A percentile compares a stretch with the other conserved stretches of the same genome.
These are phyloP conservation scores for Pichia kudriavzevii DNA, from an alignment of 1,139 yeast genomes.

Conservation along the genomic window DNA sequence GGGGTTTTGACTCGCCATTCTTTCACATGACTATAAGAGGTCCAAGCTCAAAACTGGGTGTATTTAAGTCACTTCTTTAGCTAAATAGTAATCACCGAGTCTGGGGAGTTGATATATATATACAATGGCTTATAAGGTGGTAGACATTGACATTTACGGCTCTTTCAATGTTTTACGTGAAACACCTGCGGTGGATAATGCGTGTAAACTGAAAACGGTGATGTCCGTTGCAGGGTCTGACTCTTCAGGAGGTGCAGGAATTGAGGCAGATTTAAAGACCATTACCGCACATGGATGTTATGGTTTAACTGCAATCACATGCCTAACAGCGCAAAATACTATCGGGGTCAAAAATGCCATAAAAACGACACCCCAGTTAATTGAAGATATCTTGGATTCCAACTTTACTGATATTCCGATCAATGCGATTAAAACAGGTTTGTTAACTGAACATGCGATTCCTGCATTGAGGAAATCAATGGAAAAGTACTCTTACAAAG, in stretches of 20 bases:
- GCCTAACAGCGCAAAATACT: constrained; percentile 80
- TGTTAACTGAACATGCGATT: constrained; percentile 44
- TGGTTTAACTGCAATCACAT: constrained; percentile 75
- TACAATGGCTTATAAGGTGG: no score
- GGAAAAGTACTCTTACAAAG: constrained; percentile 28
- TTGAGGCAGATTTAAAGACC: constrained; percentile 87
- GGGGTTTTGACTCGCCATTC: no score
- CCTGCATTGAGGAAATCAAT: constrained; percentile 42
- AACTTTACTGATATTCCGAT: constrained; percentile 36
- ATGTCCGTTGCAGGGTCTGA: constrained; percentile 79
- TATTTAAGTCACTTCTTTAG: no score
- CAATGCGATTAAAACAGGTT: constrained; percentile 75
- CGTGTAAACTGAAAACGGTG: constrained; percentile 33
- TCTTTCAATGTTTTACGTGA: neutral
- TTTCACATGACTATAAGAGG: no score
- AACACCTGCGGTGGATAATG: no score
- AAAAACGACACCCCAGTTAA: constrained; percentile 15
- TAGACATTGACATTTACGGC: no score
- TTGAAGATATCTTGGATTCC: constrained; percentile 5
- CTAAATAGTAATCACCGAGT: no score
- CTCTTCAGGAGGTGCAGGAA: constrained; percentile 91
- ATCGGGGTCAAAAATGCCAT: constrained; percentile 37
- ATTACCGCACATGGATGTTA: constrained; percentile 72
- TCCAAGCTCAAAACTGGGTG: no score
- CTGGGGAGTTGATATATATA: no score